Conservation (phyloP, 1,284 basidiomycete genomes). For the Ceratorhiza oryzae-sativae region DNA sequence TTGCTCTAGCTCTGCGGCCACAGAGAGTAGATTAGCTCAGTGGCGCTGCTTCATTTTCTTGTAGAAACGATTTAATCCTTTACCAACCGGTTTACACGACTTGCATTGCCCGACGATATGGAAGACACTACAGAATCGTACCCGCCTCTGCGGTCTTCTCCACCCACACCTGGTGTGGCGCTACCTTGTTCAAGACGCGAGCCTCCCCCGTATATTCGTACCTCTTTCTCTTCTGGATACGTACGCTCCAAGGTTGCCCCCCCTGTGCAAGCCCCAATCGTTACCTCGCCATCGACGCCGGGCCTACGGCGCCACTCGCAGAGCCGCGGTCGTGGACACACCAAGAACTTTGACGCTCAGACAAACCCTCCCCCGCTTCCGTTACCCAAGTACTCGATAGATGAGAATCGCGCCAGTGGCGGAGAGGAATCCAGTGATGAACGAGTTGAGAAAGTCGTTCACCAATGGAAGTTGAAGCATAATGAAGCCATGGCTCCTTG, state of each 20-base stretch:
- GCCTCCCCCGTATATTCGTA: constrained; percentile 14
- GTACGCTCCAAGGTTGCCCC: background rate
- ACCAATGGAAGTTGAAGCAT: constrained; percentile 22
- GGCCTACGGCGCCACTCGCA: constrained; percentile 37
- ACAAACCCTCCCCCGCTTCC: constrained; percentile 38
- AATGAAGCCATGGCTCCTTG: constrained; percentile 12
- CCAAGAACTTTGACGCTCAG: constrained; percentile 37
- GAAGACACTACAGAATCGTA: constrained; percentile 6
- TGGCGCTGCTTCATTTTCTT: constrained; percentile 4
- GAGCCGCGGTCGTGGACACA: constrained; percentile 41
- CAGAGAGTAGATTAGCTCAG: background rate
- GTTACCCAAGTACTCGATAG: constrained; percentile 31
- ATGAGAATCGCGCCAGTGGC: constrained; percentile 27
- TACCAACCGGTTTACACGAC: no score
- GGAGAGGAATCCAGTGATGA: constrained; percentile 27
- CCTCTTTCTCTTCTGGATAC: constrained; percentile 36
- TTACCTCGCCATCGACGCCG: constrained; percentile 15
- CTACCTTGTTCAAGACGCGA: background rate
- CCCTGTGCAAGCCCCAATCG: background rate
- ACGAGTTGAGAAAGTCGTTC: constrained; percentile 16
- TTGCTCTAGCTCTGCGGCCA: constrained; percentile 2
- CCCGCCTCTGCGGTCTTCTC: constrained; percentile 17
- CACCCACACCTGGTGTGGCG: background rate
- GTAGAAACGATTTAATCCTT: no score
- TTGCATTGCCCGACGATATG: no score